Base-by-base conservation (phyloP, 192 early-diverging fungal genomes). In the Geranomyces variabilis region DNA sequence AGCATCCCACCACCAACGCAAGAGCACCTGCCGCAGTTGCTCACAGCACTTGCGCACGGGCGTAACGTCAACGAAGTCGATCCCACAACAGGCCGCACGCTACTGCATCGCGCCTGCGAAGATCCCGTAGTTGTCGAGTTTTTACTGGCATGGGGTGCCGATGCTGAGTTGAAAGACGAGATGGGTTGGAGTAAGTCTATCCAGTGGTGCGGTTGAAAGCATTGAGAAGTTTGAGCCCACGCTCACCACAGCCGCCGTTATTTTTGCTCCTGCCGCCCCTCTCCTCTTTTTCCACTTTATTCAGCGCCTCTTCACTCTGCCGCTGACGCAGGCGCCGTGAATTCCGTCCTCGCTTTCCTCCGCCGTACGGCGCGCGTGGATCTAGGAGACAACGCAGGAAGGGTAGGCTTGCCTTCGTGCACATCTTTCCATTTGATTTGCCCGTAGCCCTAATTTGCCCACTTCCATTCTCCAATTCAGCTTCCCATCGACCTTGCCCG, bases 121-220 rank as follows among this genome's bases (percentile, higher is more conserved):
- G 88, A 93, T 71, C 91, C 90, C 70, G 77, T 86, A 10, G 81
- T 84, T 29, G 81, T 90, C 1, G 94, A 96, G 81, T 91, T 96
- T 55, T 69, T 96, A 30, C 75, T 94, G 46, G 84, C 88, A 55
- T 93, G 94, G 92, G 87, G 82, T 44, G 88, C 89, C 43, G 85
- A 94, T 63, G 80, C 90, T 29, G 89, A 93, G 63, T 67, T 81
- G 58, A 29, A 82, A 49, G 85, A 92, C 75, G 73, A 75, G 64
- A 65, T 88, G 10, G 92, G 91, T 34, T 84, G 90, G 51, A 72
- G 70, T 72, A 34, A 33, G 70, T 72, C n/a, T n/a, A n/a, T n/a
- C n/a, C n/a, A n/a, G n/a, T n/a, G n/a, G n/a, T n/a, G n/a, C n/a
- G 46, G 46, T 47, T 47, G 46, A 47, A 47, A 19, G 19, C 46